Conservation (phyloP, 1,284 basidiomycete species). For the Ustilago shanxiensis region DNA sequence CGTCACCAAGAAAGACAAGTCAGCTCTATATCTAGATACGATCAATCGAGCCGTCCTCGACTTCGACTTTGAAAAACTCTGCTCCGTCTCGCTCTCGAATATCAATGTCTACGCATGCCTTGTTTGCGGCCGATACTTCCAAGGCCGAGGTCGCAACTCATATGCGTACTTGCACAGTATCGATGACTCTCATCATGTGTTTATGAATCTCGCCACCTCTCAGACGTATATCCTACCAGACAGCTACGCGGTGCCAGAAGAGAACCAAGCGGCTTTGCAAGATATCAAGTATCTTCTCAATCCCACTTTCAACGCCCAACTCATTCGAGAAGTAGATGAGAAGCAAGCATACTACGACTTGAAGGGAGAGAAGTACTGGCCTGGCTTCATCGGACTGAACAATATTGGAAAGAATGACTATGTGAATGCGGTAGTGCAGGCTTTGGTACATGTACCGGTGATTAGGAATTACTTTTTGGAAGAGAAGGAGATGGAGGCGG, state of each 20-base stretch:
- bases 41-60: constrained; percentile 77
- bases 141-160: constrained; percentile 90
- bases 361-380: constrained; percentile 82
- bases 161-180: constrained; percentile 98
- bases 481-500: constrained; percentile 7
- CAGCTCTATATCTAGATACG: constrained; percentile 94
- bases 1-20: constrained; percentile 73
- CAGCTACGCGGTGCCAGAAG: constrained; percentile 81
- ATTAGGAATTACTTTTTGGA: constrained; percentile 80
- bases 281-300: constrained; percentile 92
- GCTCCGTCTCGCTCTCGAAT: constrained; percentile 93
- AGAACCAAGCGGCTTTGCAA: constrained; percentile 89
- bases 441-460: constrained; percentile 89
- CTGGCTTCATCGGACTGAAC: constrained; percentile 96
- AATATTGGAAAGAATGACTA: constrained; percentile 97
- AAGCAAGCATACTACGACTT: constrained; percentile 81
- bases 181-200: constrained; percentile 97
- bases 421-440: constrained; percentile 96
- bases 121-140: constrained; percentile 98
- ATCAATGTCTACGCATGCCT: constrained; percentile 98
- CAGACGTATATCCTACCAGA: constrained; percentile 99
- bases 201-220: constrained; percentile 91
- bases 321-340: constrained; percentile 74
- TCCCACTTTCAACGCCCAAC: constrained; percentile 77
- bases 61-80: constrained; percentile 99